Conservation (phyloP, 352 stramenopile genomes). For the Aphanomyces astaci region DNA sequence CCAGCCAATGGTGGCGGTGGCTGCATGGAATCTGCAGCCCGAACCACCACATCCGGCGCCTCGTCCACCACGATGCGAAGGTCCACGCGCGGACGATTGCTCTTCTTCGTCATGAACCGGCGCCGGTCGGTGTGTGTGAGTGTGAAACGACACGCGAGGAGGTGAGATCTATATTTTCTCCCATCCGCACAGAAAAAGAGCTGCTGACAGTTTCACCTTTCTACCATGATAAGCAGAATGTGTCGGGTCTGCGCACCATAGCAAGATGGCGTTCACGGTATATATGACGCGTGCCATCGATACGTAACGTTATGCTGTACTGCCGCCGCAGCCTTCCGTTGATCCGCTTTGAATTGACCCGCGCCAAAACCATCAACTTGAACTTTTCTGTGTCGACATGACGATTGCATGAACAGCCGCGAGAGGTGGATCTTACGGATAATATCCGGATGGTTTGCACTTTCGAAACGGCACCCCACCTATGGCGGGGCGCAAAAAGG, state of each 20-base stretch:
- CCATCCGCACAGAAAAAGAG: background rate
- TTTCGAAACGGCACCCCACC: constrained; percentile 3
- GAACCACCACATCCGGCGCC: background rate
- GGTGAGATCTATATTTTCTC: background rate
- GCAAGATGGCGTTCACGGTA: background rate
- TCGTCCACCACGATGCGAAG: constrained; percentile 21
- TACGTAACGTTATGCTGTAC: too few relatives aligned
- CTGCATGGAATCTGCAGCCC: too few relatives aligned
- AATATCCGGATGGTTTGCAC: background rate
- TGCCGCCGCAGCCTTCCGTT: too few relatives aligned
- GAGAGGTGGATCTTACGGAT: constrained; percentile 1
- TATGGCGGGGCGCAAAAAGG: constrained; percentile 17
- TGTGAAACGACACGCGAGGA: constrained; percentile 8
- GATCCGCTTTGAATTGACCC: too few relatives aligned
- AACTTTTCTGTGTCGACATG: too few relatives aligned
- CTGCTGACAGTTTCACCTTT: background rate
- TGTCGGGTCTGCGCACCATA: background rate
- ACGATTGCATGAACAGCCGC: background rate
- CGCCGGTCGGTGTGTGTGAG: background rate
- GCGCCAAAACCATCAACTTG: too few relatives aligned
- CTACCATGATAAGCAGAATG: background rate
- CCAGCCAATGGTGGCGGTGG: background rate
- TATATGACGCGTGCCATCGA: too few relatives aligned
- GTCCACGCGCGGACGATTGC: background rate
- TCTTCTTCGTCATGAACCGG: constrained; percentile 8